Evolutionary conservation across 768 basidiomycete species (phyloP).

Genomic region (Pleurotus tuoliensis): DNA sequence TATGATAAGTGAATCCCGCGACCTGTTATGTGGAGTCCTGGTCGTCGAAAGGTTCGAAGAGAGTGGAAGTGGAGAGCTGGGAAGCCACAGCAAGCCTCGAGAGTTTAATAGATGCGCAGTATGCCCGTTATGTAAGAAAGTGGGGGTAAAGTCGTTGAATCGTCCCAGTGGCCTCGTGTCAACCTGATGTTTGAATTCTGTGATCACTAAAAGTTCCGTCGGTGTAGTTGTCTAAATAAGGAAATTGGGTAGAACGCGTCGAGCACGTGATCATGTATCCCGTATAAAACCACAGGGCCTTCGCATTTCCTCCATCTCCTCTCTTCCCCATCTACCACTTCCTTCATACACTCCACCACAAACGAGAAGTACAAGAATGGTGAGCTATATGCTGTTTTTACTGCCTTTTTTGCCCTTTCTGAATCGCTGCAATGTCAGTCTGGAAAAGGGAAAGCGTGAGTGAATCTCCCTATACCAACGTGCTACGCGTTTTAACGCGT

Average conservation of each 20-base stretch:
- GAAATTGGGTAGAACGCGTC: background rate
- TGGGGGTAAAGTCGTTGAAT: background rate
- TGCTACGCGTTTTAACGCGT: constrained; percentile 6
- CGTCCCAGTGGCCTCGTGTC: background rate
- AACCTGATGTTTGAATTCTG: background rate
- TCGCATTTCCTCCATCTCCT: background rate
- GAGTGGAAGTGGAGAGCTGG: constrained; percentile 9
- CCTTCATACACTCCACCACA: background rate
- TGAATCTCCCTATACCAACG: background rate
- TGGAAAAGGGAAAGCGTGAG: constrained; percentile 55
- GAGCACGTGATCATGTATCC: background rate
- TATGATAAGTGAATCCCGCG: constrained; percentile 3
- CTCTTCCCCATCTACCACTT: background rate
- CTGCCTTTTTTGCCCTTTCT: background rate
- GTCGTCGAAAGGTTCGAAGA: background rate
- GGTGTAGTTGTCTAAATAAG: background rate
- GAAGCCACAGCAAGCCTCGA: background rate
- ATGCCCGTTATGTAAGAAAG: constrained; percentile 1
- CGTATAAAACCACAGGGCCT: too few relatives aligned
- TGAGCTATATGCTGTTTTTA: background rate
- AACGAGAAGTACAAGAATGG: background rate
- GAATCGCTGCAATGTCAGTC: constrained; percentile 27
- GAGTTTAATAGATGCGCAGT: constrained; percentile 1
- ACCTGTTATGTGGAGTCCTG: background rate
- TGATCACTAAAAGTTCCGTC: background rate